Evolutionary conservation across 257 asterid genomes (phyloP), one percentile per base, ranked within the genome.

Genomic region (Schizonepeta tenuifolia): DNA sequence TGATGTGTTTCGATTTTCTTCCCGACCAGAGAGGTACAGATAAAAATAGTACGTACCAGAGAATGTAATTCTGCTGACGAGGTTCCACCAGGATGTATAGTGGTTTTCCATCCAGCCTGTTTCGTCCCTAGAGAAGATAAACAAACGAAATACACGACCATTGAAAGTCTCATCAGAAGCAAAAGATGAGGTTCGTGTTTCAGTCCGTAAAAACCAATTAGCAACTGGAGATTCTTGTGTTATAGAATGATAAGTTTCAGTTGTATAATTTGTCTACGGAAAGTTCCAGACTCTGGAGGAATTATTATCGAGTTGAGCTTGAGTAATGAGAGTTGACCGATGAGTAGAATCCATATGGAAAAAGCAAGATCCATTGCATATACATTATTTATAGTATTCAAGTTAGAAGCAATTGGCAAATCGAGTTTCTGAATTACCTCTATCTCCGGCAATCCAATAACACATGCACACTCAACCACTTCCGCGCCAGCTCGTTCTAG

Each of bases 401-500:
- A 31, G 36, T 31, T 5, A 31, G 36, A 31, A 31, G 36, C 36
- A 31, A 31, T 31, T 31, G 1, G 36, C n/a, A 31, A 31, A 1
- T 31, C 7, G 7, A 31, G 36, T 31, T 31, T 28, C 24, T 15
- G 31, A 11, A 56, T 72, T 86, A 91, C 97, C 97, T 91, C 87
- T 56, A 83, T 77, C 75, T 89, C 96, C 0, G 88, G 90, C 79
- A 91, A 67, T 73, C 97, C 97, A 15, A 91, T 86, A 65, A 91
- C 93, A 47, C 97, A 91, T 6, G 91, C 96, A 60, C 96, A 91
- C 80, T 91, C 97, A 21, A 92, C 87, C 56, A 92, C 96, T 81
- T 89, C 82, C 18, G 93, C 96, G 3, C 91, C 96, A 64, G 72
- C 79, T 4, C 86, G 82, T 80, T 92, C 97, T 92, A 31, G 12